Evolutionary conservation across 768 basidiomycete species (phyloP), one percentile per base, ranked within the genome.

Genomic region (Boletus patriciae): DNA sequence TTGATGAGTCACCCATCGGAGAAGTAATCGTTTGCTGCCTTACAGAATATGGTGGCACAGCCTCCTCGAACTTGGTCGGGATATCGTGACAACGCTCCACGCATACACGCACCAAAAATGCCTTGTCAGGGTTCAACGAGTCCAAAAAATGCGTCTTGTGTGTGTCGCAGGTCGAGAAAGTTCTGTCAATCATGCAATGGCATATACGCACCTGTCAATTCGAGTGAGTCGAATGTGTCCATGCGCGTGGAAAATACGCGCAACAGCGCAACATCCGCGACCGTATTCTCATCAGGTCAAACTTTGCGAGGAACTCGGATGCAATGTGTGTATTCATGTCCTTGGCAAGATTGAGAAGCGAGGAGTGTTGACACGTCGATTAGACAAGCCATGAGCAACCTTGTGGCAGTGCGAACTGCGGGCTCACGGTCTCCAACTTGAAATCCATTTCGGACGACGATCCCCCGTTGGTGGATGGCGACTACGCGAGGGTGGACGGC

Each of bases 381-480:
- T 16, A 64, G 45, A 51, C 78, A 57, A 29, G 29, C 29, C 8
- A 29, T 29, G 1, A 9, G 29, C 29, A 79, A 79, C 2, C 80
- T 85, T 0, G 93, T 87, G 0, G 91, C 91, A n/a, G 79, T 74
- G 33, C 85, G 79, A 4, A 98, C 92, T 3, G 73, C 68, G 0
- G 79, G 74, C 58, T 97, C 92, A 27, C 95, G 82, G 72, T n/a
- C n/a, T n/a, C 97, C 95, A 0, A 90, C 86, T n/a, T n/a, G n/a
- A 4, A 97, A 76, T 3, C 95, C 95, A 66, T 89, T 85, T 29
- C 82, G 80, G 1, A 95, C 83, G 45, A 95, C 81, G 19, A 82
- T 74, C 65, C 92, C 89, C 13, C n/a, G n/a, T n/a, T 94, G 90
- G 0, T 80, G 73, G 36, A 90, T 83, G 3, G 80, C 82, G 37